These are phyloP conservation scores for Candida glaebosa DNA, from an alignment of 805 yeast species.

Conservation along the genomic window DNA sequence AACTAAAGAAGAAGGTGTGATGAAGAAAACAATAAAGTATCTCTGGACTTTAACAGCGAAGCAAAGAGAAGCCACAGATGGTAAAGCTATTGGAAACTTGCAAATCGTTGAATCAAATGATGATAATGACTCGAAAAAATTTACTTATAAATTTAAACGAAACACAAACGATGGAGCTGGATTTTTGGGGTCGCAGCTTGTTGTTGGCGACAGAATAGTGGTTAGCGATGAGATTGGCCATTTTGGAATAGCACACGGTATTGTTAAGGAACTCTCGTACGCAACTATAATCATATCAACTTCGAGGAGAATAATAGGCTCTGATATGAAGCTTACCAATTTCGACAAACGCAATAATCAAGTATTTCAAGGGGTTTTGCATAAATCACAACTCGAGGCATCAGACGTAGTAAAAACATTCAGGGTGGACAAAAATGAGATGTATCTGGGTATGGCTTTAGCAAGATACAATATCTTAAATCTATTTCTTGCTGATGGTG, in stretches of 20 bases:
- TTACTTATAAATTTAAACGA: conserved; percentile 49
- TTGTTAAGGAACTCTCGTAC: conserved; percentile 42
- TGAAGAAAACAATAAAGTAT: conserved; percentile 51
- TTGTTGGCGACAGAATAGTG: conserved; percentile 59
- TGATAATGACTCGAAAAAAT: conserved; percentile 24
- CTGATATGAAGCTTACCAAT: conserved; percentile 34
- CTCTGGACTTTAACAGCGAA: conserved; percentile 62
- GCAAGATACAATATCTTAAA: conserved; percentile 76
- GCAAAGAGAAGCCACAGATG: conserved; percentile 59
- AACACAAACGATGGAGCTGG: conserved; percentile 9
- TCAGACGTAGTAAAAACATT: conserved; percentile 23
- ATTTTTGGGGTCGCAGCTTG: conserved; percentile 44
- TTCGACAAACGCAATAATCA: conserved; percentile 48
- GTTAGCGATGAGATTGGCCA: conserved; percentile 81
- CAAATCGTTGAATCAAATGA: conserved; percentile 30
- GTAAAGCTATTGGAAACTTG: conserved; percentile 55
- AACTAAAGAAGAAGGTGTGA: conserved; percentile 67
- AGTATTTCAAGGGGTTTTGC: conserved; percentile 47
- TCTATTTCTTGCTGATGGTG: conserved; percentile 54
- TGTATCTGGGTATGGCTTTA: conserved; percentile 67
- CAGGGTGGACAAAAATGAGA: conserved; percentile 78
- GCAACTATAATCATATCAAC: conserved; percentile 48
- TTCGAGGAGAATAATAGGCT: conserved; percentile 48
- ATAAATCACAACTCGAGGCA: conserved; percentile 9
- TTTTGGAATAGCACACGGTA: conserved; percentile 67